Evolutionary conservation across 2,329 filamentous ascomycete species (phyloP).

Genomic region (Aspergillus sclerotialis): DNA sequence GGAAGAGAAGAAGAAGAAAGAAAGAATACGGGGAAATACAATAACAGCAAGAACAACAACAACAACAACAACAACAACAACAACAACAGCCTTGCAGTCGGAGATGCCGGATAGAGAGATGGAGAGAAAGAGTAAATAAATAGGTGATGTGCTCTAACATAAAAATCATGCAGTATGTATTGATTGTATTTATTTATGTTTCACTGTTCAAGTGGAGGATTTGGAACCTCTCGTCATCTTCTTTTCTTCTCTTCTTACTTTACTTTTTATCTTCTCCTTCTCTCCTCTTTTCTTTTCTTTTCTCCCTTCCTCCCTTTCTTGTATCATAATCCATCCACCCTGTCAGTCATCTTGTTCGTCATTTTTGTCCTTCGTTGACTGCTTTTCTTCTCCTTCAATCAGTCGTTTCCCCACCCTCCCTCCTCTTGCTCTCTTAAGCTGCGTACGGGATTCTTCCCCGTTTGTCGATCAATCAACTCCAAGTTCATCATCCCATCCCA

Average conservation of each 20-base stretch:
- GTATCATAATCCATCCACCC: not conserved
- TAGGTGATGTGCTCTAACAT: too few species aligned
- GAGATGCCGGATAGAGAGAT: not conserved
- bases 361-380: slow-evolving; percentile 3
- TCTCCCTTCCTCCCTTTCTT: slow-evolving; percentile 1
- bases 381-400: slow-evolving; percentile 1
- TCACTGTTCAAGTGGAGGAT: too few species aligned
- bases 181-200: too few species aligned
- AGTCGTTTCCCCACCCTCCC: slow-evolving; percentile 8
- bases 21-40: not conserved
- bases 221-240: not conserved
- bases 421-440: slow-evolving; percentile 6
- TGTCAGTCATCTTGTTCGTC: slow-evolving; percentile 1
- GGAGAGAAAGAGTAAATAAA: not conserved
- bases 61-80: not conserved
- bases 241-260: slow-evolving; percentile 1
- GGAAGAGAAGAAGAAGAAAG: not conserved
- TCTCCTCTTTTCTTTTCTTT: slow-evolving; percentile 1
- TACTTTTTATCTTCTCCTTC: slow-evolving; percentile 1
- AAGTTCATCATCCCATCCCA: too few species aligned
- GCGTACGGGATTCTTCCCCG: slow-evolving; percentile 10
- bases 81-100: not conserved
- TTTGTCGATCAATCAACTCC: slow-evolving; percentile 16
- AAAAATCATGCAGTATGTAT: too few species aligned
- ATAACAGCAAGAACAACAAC: too few species aligned